Evolutionary conservation across 2,329 filamentous ascomycete species (phyloP).

Genomic region (Microdochium bolleyi): DNA sequence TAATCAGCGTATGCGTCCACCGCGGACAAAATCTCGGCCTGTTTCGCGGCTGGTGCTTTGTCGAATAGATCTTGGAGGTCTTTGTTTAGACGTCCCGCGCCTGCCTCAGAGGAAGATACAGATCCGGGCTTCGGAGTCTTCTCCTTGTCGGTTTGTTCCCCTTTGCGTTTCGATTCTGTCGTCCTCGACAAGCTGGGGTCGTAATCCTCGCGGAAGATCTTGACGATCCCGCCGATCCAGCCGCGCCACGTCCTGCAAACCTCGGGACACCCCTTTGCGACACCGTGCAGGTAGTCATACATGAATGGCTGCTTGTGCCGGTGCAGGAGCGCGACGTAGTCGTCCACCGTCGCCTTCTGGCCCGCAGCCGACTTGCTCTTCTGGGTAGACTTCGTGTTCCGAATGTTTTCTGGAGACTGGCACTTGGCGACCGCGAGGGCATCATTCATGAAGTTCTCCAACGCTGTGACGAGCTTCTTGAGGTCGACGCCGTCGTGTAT

Average conservation of each 20-base stretch:
- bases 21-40: conserved; percentile 34
- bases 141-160: background rate
- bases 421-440: conserved; percentile 37
- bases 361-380: conserved; percentile 21
- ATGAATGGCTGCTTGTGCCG: conserved; percentile 53
- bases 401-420: conserved; percentile 32
- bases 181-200: background rate
- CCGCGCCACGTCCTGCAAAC: conserved; percentile 51
- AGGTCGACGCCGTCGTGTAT: conserved; percentile 67
- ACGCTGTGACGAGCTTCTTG: conserved; percentile 57
- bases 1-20: conserved; percentile 56
- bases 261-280: conserved; percentile 60
- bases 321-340: conserved; percentile 57
- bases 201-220: conserved; percentile 39
- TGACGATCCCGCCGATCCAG: conserved; percentile 51
- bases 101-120: conserved; percentile 4
- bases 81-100: conserved; percentile 23
- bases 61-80: conserved; percentile 33
- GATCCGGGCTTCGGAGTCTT: conserved; percentile 18
- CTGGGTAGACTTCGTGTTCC: conserved; percentile 27
- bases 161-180: background rate
- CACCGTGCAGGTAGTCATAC: conserved; percentile 65
- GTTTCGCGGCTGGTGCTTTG: conserved; percentile 37
- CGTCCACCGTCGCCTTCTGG: conserved; percentile 51
- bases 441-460: conserved; percentile 62